Conservation (phyloP, 2,329 filamentous ascomycete genomes). For the Aspergillus sp. region DNA sequence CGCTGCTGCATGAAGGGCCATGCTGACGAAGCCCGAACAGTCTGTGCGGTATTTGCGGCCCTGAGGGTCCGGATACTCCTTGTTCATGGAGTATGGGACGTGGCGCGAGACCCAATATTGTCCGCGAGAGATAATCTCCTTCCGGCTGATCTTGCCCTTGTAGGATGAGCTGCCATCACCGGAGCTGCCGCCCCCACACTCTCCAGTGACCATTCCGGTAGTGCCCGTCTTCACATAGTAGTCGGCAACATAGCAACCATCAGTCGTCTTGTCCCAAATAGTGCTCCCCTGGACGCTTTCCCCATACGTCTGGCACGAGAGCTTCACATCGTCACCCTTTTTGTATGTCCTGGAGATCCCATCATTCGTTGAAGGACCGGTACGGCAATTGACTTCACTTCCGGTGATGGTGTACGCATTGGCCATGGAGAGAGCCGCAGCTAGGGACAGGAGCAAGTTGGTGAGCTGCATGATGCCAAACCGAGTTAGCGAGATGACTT, state of each 20-base stretch:
- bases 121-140: conserved; percentile 14
- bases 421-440: conserved; percentile 7
- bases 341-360: conserved; percentile 13
- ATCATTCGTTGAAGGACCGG: conserved; percentile 18
- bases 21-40: conserved; percentile 12
- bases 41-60: conserved; percentile 14
- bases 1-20: conserved; percentile 11
- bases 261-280: conserved; percentile 25
- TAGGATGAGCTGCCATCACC: conserved; percentile 8
- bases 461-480: conserved; percentile 2
- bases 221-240: conserved; percentile 26
- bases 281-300: conserved; percentile 14
- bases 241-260: conserved; percentile 25
- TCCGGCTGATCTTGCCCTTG: conserved; percentile 13
- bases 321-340: not conserved
- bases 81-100: not conserved
- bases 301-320: conserved; percentile 15
- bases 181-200: conserved; percentile 10
- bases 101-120: not conserved
- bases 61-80: conserved; percentile 1
- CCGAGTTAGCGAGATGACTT: too few species aligned
- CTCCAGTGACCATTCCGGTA: conserved; percentile 11
- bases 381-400: conserved; percentile 19
- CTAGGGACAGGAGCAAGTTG: conserved; percentile 5
- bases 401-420: conserved; percentile 19